Evolutionary conservation across 2,329 filamentous ascomycete species (phyloP).

Genomic region (Cladosporium sp.): DNA sequence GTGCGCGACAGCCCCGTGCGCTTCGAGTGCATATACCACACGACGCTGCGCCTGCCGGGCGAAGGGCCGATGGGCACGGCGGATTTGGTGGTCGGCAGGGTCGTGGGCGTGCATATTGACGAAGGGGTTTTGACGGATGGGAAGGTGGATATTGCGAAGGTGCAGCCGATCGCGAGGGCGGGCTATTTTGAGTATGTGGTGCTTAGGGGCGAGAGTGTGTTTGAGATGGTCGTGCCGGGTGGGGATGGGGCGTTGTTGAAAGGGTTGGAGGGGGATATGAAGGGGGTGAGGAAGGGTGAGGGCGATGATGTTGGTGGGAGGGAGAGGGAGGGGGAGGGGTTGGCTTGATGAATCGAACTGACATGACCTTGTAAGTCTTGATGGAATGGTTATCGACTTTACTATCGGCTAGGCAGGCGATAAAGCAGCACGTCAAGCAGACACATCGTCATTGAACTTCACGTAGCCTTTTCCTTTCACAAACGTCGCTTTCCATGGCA

Average conservation of each 20-base stretch:
- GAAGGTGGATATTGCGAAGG: slow-evolving; percentile 53
- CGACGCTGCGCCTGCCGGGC: slow-evolving; percentile 48
- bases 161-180: slow-evolving; percentile 56
- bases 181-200: slow-evolving; percentile 59
- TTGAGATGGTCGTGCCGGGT: slow-evolving; percentile 53
- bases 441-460: too few species aligned
- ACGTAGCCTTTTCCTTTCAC: too few species aligned
- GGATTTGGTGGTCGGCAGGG: slow-evolving; percentile 55
- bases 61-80: slow-evolving; percentile 55
- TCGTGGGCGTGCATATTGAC: slow-evolving; percentile 55
- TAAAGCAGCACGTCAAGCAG: too few species aligned
- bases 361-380: too few species aligned
- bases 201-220: slow-evolving; percentile 46
- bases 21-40: slow-evolving; percentile 57
- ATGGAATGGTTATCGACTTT: too few species aligned
- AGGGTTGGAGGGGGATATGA: slow-evolving; percentile 31
- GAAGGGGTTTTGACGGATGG: slow-evolving; percentile 53
- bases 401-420: too few species aligned
- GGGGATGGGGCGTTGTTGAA: slow-evolving; percentile 31
- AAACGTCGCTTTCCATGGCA: too few species aligned
- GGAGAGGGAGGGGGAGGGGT: background rate
- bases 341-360: too few species aligned
- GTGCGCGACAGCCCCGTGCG: slow-evolving; percentile 52
- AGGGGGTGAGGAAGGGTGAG: slow-evolving; percentile 7
- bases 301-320: background rate